These are phyloP conservation scores for Dioszegia aurantiaca DNA, from an alignment of 768 basidiomycete genomes.

Conservation along the genomic window DNA sequence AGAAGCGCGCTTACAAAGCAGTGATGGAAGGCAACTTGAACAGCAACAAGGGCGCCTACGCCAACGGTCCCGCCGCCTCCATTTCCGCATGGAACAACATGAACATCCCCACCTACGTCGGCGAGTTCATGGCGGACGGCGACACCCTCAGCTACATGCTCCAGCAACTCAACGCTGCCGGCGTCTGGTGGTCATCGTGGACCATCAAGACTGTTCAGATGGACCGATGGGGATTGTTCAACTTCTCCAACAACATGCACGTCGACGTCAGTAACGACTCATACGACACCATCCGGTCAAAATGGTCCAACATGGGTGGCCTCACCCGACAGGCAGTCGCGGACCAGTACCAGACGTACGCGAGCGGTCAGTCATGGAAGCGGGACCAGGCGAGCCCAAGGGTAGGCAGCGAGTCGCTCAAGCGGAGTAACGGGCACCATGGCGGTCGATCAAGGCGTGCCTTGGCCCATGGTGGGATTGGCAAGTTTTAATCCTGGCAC, in stretches of 20 bases:
- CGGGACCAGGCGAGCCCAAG: slow-evolving; percentile 4
- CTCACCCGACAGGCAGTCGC: slow-evolving; percentile 12
- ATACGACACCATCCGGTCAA: slow-evolving; percentile 32
- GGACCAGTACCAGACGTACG: slow-evolving; percentile 10
- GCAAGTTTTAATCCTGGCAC: background rate
- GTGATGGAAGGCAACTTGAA: slow-evolving; percentile 38
- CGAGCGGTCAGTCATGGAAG: background rate
- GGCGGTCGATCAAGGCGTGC: slow-evolving; percentile 14
- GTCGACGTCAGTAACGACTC: slow-evolving; percentile 36
- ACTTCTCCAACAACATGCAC: slow-evolving; percentile 18
- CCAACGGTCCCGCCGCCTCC: slow-evolving; percentile 20
- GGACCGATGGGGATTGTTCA: slow-evolving; percentile 33
- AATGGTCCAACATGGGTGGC: slow-evolving; percentile 39
- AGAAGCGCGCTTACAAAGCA: background rate
- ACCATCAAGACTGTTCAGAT: slow-evolving; percentile 35
- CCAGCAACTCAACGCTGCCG: slow-evolving; percentile 29
- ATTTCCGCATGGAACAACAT: slow-evolving; percentile 27
- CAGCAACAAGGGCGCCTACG: slow-evolving; percentile 28
- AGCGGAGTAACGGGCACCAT: slow-evolving; percentile 4
- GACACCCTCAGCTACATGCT: slow-evolving; percentile 37
- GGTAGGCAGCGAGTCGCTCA: background rate
- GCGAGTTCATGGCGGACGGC: slow-evolving; percentile 44
- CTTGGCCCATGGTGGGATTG: slow-evolving; percentile 12
- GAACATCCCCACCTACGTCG: slow-evolving; percentile 37
- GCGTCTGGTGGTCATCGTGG: slow-evolving; percentile 41